A percentile compares a stretch with the other conserved stretches of the same genome.
phyloP scores from a whole-genome alignment of 768 basidiomycete genomes.

The Neoboletus brunneissimus region DNA sequence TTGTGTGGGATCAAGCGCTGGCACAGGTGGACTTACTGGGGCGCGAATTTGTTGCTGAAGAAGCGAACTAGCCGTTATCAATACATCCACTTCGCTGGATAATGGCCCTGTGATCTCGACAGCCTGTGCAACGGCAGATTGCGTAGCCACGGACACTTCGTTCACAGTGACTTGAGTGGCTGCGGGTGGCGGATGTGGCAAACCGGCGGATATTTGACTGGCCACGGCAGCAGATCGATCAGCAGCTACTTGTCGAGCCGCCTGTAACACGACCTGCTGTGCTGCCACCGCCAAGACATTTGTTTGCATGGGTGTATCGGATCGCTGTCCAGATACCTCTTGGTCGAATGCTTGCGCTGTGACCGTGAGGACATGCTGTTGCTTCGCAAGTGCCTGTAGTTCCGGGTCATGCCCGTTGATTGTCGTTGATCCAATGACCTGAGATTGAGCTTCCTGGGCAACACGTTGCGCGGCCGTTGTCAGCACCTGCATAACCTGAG shows the following conservation, averaged over 20 bases:
- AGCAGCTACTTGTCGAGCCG: conserved; percentile 58
- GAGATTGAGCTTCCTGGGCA: conserved; percentile 68
- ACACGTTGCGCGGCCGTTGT: conserved; percentile 77
- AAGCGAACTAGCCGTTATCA: conserved; percentile 63
- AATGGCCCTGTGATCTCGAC: conserved; percentile 71
- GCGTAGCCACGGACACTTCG: conserved; percentile 59
- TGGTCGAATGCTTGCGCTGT: conserved; percentile 76
- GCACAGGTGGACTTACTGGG: conserved; percentile 26
- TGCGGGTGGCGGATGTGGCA: conserved; percentile 32
- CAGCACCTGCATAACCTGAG: conserved; percentile 74
- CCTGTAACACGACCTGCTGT: conserved; percentile 78
- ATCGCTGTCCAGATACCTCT: conserved; percentile 55
- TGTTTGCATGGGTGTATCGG: conserved; percentile 45
- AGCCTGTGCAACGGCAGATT: conserved; percentile 79
- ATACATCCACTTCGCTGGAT: conserved; percentile 78
- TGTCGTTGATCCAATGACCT: conserved; percentile 52
- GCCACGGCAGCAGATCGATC: conserved; percentile 47
- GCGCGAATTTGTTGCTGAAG: conserved; percentile 43
- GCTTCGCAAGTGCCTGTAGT: conserved; percentile 70
- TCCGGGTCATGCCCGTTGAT: conserved; percentile 47
- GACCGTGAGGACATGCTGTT: conserved; percentile 72
- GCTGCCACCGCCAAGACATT: conserved; percentile 70
- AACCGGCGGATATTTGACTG: conserved; percentile 39
- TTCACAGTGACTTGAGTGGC: conserved; percentile 49
- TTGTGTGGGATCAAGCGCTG: conserved; percentile 27